phyloP scores from a whole-genome alignment of 2,329 filamentous ascomycete genomes.

The Fusarium ramigenum region DNA sequence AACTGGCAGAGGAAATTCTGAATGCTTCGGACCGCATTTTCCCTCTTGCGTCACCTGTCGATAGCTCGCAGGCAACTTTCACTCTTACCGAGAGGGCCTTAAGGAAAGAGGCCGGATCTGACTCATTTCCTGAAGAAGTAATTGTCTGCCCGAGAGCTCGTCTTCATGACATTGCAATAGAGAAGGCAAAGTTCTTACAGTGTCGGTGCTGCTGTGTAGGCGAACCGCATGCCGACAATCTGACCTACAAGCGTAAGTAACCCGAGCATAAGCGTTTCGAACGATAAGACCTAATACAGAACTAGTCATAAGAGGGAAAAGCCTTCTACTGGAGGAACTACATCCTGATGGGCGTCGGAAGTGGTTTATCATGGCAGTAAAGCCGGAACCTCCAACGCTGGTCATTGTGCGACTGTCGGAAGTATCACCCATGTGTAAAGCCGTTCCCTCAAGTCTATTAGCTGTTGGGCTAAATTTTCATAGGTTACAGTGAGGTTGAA shows the following conservation, averaged over 20 bases:
- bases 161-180: fast-evolving
- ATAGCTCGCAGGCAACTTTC: fast-evolving
- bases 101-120: fast-evolving
- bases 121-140: fast-evolving
- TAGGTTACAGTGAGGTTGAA: too few species aligned
- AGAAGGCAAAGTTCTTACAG: fast-evolving
- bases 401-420: too few species aligned
- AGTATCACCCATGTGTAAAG: too few species aligned
- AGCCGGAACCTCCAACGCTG: too few species aligned
- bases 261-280: fast-evolving
- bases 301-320: fast-evolving
- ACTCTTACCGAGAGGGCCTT: fast-evolving
- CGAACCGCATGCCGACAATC: fast-evolving
- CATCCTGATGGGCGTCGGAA: too few species aligned
- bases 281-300: too few species aligned
- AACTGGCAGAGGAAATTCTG: background rate
- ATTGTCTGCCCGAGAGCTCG: fast-evolving
- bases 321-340: background rate
- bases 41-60: fast-evolving
- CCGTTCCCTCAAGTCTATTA: too few species aligned
- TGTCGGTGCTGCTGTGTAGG: background rate
- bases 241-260: background rate
- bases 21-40: fast-evolving
- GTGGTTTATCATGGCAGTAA: too few species aligned
- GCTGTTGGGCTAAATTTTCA: too few species aligned